Conservation (phyloP, 257 asterid genomes). For the Primulina eburnea region DNA sequence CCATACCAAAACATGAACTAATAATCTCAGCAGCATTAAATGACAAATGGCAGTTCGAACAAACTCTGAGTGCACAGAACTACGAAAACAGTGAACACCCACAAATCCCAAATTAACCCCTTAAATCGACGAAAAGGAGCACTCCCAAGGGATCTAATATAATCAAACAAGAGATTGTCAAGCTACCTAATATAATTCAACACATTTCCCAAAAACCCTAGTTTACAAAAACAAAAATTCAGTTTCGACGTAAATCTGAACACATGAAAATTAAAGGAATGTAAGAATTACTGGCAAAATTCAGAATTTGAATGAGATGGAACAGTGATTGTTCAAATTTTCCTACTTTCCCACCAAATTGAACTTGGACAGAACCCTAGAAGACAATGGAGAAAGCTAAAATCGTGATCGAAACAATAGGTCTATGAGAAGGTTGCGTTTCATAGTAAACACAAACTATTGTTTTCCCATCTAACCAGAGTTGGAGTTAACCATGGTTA, state of each 20-base stretch:
- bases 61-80: constrained; percentile 6
- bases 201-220: constrained; percentile 33
- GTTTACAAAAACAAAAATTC: constrained; percentile 27
- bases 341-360: constrained; percentile 38
- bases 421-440: constrained; percentile 31
- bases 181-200: constrained; percentile 27
- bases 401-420: constrained; percentile 30
- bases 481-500: constrained; percentile 22
- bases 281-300: constrained; percentile 25
- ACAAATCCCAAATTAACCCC: constrained; percentile 23
- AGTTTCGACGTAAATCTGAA: constrained; percentile 18
- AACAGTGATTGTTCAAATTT: constrained; percentile 22
- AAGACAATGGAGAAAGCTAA: constrained; percentile 31
- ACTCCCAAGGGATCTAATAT: constrained; percentile 46
- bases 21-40: constrained; percentile 21
- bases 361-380: constrained; percentile 44
- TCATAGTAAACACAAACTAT: constrained; percentile 28
- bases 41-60: constrained; percentile 1
- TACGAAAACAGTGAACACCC: constrained; percentile 15
- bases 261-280: neutral
- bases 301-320: constrained; percentile 26
- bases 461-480: constrained; percentile 38
- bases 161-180: constrained; percentile 22
- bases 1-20: constrained; percentile 5
- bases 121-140: constrained; percentile 15